Percentiles rank a stretch among this genome's conserved stretches.
Evolutionary conservation across 2,329 filamentous ascomycete species (phyloP).

Genomic region (Periconia sp.): DNA sequence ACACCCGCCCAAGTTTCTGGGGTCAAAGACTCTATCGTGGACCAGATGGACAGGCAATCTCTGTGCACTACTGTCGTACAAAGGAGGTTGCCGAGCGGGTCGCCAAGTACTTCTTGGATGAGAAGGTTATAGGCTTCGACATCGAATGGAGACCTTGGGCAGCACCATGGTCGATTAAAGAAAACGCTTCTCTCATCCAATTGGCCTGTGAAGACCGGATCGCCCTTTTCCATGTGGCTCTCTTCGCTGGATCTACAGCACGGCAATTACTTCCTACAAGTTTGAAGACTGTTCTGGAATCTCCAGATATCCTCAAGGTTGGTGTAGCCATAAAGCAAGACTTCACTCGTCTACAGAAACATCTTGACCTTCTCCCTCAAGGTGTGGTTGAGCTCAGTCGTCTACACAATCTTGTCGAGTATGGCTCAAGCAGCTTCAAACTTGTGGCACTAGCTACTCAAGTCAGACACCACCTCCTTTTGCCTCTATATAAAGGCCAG

Average conservation of each 20-base stretch:
- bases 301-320: constrained; percentile 71
- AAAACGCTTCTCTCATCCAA: constrained; percentile 85
- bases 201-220: constrained; percentile 78
- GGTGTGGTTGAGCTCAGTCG: constrained; percentile 85
- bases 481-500: constrained; percentile 82
- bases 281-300: constrained; percentile 74
- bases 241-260: constrained; percentile 41
- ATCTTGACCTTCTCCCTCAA: constrained; percentile 64
- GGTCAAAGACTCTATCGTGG: constrained; percentile 71
- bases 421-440: constrained; percentile 56
- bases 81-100: constrained; percentile 71
- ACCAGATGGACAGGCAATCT: constrained; percentile 60
- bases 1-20: constrained; percentile 61
- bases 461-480: constrained; percentile 71
- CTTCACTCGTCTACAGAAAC: constrained; percentile 66
- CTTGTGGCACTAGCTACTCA: constrained; percentile 74
- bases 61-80: constrained; percentile 78
- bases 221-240: constrained; percentile 79
- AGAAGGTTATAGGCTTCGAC: constrained; percentile 83
- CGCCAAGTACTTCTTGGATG: constrained; percentile 69
- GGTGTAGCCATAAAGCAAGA: constrained; percentile 76
- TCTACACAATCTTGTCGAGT: constrained; percentile 74
- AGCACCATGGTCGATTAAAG: constrained; percentile 64
- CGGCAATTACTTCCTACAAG: constrained; percentile 71
- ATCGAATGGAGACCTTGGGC: constrained; percentile 75